Base-by-base conservation (phyloP, 1,284 basidiomycete species). In the Phylloboletellus chloephorus region DNA sequence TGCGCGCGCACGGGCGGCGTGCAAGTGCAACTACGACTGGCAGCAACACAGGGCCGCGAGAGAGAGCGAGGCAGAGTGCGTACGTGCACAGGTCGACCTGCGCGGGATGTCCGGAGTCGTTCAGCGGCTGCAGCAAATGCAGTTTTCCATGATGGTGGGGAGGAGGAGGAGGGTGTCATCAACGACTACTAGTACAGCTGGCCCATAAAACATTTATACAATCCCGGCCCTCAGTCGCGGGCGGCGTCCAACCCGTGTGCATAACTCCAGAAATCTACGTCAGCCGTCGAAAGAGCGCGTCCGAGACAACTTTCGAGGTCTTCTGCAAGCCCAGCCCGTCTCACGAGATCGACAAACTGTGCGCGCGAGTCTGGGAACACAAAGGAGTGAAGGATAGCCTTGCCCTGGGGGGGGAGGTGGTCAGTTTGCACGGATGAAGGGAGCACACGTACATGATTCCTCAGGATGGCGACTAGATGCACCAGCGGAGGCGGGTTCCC, bases 281-380 rank as follows among this genome's bases (percentile, higher is more conserved):
- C 67, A 28, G 52, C 56, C 8, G 53, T 51, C 23, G 57, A 60
- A 47, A 54, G 60, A 12, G 54, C 53, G 41, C 44, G 56, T 20
- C 58, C 64, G 20, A 67, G 49, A 25, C 51, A 49, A 4, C 53
- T 43, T 42, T 68, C 64, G 17, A 77, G 46, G 26, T 72, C 70
- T 2, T 60, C 44, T 13, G 71, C 50, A 2, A 82, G 50, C 2
- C 70, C 72, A 2, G 69, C 71, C 12, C 56, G 58, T n/a, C 56
- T 62, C 5, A 84, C 54, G 15, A 84, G 63, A 33, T 67, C 63
- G 15, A 82, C 46, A 43, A 86, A 78, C 40, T 73, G 67, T 3
- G 74, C 77, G 3, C 84, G 74, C 8, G 83, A 84, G 43, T 85
- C 80, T 1, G 84, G 84, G 53, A 73, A 87, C 28, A 84, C 60